Evolutionary conservation across 192 early-diverging fungal species (phyloP).

Genomic region (Coemansia sp.): DNA sequence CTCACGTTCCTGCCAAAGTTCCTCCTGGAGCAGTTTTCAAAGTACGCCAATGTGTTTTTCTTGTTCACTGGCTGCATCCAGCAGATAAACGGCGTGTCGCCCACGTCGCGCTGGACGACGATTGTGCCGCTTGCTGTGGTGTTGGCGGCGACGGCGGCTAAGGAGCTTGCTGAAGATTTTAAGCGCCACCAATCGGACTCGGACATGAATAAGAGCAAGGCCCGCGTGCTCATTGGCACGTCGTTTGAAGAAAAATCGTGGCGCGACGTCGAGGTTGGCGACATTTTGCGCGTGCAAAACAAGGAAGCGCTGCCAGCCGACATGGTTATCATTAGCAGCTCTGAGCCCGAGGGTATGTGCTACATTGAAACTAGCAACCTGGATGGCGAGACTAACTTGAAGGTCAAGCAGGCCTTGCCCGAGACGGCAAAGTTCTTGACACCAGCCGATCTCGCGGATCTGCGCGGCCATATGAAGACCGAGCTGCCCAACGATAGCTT

Average conservation of each 20-base stretch:
- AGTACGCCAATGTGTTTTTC: slow-evolving; percentile 99
- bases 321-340: slow-evolving; percentile 81
- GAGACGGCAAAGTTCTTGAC: slow-evolving; percentile 65
- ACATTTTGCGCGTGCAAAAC: slow-evolving; percentile 80
- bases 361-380: slow-evolving; percentile 98
- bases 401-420: slow-evolving; percentile 73
- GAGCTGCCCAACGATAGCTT: slow-evolving; percentile 87
- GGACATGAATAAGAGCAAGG: slow-evolving; percentile 70
- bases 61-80: slow-evolving; percentile 96
- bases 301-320: slow-evolving; percentile 92
- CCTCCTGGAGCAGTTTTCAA: slow-evolving; percentile 95
- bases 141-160: slow-evolving; percentile 84
- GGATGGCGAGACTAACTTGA: slow-evolving; percentile 98
- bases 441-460: slow-evolving; percentile 59
- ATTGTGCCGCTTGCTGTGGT: slow-evolving; percentile 84
- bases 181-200: slow-evolving; percentile 77
- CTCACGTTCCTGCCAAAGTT: slow-evolving; percentile 96
- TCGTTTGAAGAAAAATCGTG: slow-evolving; percentile 81
- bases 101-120: slow-evolving; percentile 88
- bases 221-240: slow-evolving; percentile 62
- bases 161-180: slow-evolving; percentile 93
- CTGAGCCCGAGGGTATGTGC: slow-evolving; percentile 81
- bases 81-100: slow-evolving; percentile 96
- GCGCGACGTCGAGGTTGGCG: slow-evolving; percentile 86
- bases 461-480: slow-evolving; percentile 80